Percentiles rank a stretch among this genome's conserved stretches.
phyloP scores from a whole-genome alignment of 2,329 filamentous ascomycete genomes.

The Thelonectria olida region DNA sequence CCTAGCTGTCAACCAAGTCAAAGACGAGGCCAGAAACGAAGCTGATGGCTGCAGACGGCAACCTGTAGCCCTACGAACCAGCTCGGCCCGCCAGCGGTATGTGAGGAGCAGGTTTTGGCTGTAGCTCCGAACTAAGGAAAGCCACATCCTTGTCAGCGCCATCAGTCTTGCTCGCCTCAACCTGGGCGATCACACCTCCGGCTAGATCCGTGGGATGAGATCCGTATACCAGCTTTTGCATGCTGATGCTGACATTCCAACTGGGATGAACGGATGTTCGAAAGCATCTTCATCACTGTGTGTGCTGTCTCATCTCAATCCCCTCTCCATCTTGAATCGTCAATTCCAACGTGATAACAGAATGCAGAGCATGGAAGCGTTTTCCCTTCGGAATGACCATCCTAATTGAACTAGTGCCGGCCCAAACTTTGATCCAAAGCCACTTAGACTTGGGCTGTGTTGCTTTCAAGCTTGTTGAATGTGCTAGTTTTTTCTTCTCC shows the following conservation, averaged over 20 bases:
- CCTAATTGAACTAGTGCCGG: slow-evolving; percentile 22
- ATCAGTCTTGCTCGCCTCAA: slow-evolving; percentile 26
- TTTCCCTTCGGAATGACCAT: slow-evolving; percentile 7
- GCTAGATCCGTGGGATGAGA: slow-evolving; percentile 36
- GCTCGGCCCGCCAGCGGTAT: slow-evolving; percentile 21
- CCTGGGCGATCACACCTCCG: slow-evolving; percentile 32
- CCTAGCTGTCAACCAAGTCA: no score
- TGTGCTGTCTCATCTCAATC: background rate
- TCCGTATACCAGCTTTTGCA: slow-evolving; percentile 18
- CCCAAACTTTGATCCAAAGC: slow-evolving; percentile 11
- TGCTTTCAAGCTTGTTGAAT: background rate
- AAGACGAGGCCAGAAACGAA: background rate
- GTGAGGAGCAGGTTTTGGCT: slow-evolving; percentile 25
- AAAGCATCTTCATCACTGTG: background rate
- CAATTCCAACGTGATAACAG: slow-evolving; percentile 3
- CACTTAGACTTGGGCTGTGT: background rate
- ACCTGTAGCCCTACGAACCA: slow-evolving; percentile 8
- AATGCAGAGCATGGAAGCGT: no score
- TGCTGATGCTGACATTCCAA: slow-evolving; percentile 23
- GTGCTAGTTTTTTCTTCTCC: background rate
- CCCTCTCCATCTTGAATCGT: background rate
- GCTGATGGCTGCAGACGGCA: background rate
- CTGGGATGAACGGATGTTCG: slow-evolving; percentile 6
- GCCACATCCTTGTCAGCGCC: slow-evolving; percentile 30
- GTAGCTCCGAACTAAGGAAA: slow-evolving; percentile 15